These are phyloP conservation scores for Diplodia scrobiculata DNA, from an alignment of 2,329 filamentous ascomycete genomes.

Conservation along the genomic window DNA sequence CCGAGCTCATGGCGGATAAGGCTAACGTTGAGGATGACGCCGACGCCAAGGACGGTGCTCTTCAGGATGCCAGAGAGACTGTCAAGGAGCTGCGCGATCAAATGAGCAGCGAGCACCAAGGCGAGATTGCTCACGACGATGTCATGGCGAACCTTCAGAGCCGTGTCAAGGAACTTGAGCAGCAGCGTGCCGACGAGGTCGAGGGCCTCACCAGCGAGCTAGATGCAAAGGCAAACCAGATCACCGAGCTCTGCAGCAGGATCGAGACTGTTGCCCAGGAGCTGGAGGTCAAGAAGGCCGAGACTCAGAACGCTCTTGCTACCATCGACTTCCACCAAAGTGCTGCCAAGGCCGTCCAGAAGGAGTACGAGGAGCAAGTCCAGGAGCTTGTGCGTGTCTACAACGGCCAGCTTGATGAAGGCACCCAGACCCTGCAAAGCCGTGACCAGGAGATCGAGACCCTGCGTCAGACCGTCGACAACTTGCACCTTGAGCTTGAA, in stretches of 20 bases:
- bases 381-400: slow-evolving; percentile 28
- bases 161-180: slow-evolving; percentile 27
- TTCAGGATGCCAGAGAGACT: slow-evolving; percentile 11
- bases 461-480: slow-evolving; percentile 22
- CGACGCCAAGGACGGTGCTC: slow-evolving; percentile 6
- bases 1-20: slow-evolving; percentile 12
- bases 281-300: slow-evolving; percentile 25
- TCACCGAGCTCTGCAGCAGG: slow-evolving; percentile 18
- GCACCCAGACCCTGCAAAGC: slow-evolving; percentile 11
- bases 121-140: slow-evolving; percentile 19
- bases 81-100: slow-evolving; percentile 23
- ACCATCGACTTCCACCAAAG: slow-evolving; percentile 26
- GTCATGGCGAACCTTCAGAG: slow-evolving; percentile 17
- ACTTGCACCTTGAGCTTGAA: slow-evolving; percentile 20
- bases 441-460: slow-evolving; percentile 24
- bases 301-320: slow-evolving; percentile 11
- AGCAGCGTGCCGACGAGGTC: slow-evolving; percentile 21
- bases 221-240: slow-evolving; percentile 20
- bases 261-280: slow-evolving; percentile 21
- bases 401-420: slow-evolving; percentile 27
- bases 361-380: slow-evolving; percentile 25
- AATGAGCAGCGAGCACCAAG: slow-evolving; percentile 15
- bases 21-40: slow-evolving; percentile 11
- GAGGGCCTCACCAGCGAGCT: slow-evolving; percentile 10
- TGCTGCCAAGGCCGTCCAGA: slow-evolving; percentile 22